Conservation (phyloP, 768 basidiomycete genomes). For the Guyanaporus albipodus region DNA sequence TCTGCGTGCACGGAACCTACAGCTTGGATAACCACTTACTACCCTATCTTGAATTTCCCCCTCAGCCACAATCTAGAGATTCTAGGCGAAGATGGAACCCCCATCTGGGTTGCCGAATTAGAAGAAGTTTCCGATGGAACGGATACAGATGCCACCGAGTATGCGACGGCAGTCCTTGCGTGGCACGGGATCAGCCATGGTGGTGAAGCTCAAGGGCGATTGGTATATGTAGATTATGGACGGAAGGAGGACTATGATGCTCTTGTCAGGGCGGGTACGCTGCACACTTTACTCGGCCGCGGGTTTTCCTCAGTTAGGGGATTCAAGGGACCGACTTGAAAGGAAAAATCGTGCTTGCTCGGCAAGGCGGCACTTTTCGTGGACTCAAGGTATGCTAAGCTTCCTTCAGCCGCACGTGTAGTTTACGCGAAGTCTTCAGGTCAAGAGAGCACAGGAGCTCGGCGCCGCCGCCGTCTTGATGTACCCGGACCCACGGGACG, state of each 20-base stretch:
- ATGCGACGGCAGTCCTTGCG: slow-evolving; percentile 52
- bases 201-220: slow-evolving; percentile 61
- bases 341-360: slow-evolving; percentile 73
- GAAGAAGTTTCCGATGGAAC: slow-evolving; percentile 62
- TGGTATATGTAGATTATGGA: slow-evolving; percentile 59
- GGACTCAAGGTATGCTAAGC: slow-evolving; percentile 72
- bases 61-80: slow-evolving; percentile 54
- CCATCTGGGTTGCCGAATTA: slow-evolving; percentile 57
- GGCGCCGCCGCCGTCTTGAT: slow-evolving; percentile 80
- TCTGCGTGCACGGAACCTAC: slow-evolving; percentile 36
- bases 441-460: slow-evolving; percentile 84
- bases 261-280: slow-evolving; percentile 46
- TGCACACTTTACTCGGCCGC: background rate
- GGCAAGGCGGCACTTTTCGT: slow-evolving; percentile 77
- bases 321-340: slow-evolving; percentile 59
- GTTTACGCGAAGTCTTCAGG: slow-evolving; percentile 40
- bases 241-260: slow-evolving; percentile 59
- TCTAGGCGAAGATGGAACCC: slow-evolving; percentile 45
- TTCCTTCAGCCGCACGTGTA: slow-evolving; percentile 7
- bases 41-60: slow-evolving; percentile 69
- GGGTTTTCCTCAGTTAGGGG: background rate
- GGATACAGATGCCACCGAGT: slow-evolving; percentile 59
- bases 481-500: slow-evolving; percentile 85
- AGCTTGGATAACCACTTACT: slow-evolving; percentile 71
- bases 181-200: slow-evolving; percentile 70